Evolutionary conservation across 2,329 filamentous ascomycete species (phyloP).

Genomic region (Phialemoniopsis sp.): DNA sequence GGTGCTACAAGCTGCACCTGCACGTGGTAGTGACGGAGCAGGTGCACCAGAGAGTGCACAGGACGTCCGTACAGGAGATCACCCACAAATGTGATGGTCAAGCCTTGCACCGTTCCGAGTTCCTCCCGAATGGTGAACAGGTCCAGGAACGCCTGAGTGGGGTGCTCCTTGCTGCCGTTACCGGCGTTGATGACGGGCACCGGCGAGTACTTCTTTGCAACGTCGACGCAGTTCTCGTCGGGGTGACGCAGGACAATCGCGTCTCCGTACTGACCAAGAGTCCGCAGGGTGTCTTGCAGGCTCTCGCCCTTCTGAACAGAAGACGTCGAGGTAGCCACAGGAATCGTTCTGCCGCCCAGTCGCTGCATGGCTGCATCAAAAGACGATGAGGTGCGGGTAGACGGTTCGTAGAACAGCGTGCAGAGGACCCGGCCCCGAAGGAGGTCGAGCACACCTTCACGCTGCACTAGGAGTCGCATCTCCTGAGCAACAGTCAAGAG

Average conservation of each 20-base stretch:
- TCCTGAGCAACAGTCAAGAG: slow-evolving; percentile 97
- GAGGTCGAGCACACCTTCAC: slow-evolving; percentile 82
- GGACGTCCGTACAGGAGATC: slow-evolving; percentile 91
- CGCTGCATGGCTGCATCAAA: slow-evolving; percentile 99
- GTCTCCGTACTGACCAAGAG: slow-evolving; percentile 89
- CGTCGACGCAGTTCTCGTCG: slow-evolving; percentile 72
- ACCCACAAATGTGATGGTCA: slow-evolving; percentile 94
- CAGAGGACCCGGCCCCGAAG: slow-evolving; percentile 83
- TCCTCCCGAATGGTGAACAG: slow-evolving; percentile 98
- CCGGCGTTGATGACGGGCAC: slow-evolving; percentile 97
- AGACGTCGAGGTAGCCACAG: slow-evolving; percentile 77
- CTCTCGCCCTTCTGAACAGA: slow-evolving; percentile 93
- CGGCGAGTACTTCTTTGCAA: slow-evolving; percentile 80
- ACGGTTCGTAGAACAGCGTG: slow-evolving; percentile 97
- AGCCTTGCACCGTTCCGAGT: slow-evolving; percentile 87
- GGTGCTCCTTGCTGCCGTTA: slow-evolving; percentile 93
- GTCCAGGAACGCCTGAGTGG: slow-evolving; percentile 95
- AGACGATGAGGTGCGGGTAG: slow-evolving; percentile 89
- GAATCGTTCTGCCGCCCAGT: slow-evolving; percentile 81
- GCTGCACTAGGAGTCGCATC: slow-evolving; percentile 93
- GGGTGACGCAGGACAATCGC: slow-evolving; percentile 96
- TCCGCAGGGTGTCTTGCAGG: slow-evolving; percentile 89
- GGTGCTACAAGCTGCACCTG: slow-evolving; percentile 89
- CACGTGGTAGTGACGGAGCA: slow-evolving; percentile 94
- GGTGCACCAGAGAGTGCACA: slow-evolving; percentile 90